Percentiles rank a stretch among this genome's conserved stretches.
phyloP scores from a whole-genome alignment of 2,329 filamentous ascomycete species.

The Colletotrichum graminicola region DNA sequence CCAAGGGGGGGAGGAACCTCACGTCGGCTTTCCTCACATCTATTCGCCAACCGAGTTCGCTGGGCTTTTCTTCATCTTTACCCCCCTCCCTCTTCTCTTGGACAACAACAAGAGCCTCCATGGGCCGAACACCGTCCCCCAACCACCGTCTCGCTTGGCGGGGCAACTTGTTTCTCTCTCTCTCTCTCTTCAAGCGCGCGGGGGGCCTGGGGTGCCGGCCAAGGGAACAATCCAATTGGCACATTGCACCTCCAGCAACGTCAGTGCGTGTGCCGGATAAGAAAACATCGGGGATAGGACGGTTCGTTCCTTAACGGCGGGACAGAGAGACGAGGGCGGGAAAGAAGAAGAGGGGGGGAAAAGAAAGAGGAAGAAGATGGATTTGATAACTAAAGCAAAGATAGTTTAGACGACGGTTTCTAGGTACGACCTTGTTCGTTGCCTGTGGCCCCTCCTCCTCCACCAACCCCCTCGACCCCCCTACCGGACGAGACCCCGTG shows the following conservation, averaged over 20 bases:
- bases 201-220: neutral
- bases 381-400: neutral
- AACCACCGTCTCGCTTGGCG: conserved; percentile 29
- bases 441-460: neutral
- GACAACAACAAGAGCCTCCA: conserved; percentile 28
- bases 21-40: neutral
- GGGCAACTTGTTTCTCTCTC: neutral
- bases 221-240: conserved; percentile 2
- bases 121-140: conserved; percentile 15
- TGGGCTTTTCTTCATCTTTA: neutral
- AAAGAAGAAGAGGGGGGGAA: neutral
- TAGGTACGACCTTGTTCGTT: conserved; percentile 17
- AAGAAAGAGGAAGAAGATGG: neutral
- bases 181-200: neutral
- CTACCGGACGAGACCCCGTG: conserved; percentile 2
- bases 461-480: too few species aligned
- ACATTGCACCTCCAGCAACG: conserved; percentile 2
- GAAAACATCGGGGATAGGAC: neutral
- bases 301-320: neutral
- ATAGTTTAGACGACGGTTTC: neutral
- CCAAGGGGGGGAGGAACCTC: neutral
- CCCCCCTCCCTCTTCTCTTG: too few species aligned
- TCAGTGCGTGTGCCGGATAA: neutral
- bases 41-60: conserved; percentile 36
- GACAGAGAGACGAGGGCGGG: neutral